A percentile compares a stretch with the other conserved stretches of the same genome.
Evolutionary conservation across 805 yeast genomes (phyloP).

Genomic region (Ogataea kodamae): DNA sequence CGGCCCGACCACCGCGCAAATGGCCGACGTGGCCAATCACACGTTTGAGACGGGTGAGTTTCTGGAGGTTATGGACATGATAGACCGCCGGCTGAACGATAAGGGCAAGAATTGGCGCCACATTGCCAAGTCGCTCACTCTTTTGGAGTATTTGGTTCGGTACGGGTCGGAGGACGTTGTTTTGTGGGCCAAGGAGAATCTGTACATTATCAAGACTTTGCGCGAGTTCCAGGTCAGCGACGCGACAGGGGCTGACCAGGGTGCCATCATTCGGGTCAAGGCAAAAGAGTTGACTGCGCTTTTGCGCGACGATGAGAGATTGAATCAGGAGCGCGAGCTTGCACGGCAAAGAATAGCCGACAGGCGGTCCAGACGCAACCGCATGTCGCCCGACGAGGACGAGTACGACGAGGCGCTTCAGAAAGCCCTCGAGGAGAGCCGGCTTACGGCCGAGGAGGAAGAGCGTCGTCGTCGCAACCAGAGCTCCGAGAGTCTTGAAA

Average conservation of each 20-base stretch:
- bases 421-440: slow-evolving; percentile 76
- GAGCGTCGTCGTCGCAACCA: slow-evolving; percentile 53
- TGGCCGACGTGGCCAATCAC: slow-evolving; percentile 78
- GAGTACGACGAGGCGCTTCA: slow-evolving; percentile 74
- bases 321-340: slow-evolving; percentile 60
- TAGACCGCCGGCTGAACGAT: slow-evolving; percentile 87
- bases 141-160: slow-evolving; percentile 83
- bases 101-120: slow-evolving; percentile 98
- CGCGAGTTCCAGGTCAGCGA: slow-evolving; percentile 85
- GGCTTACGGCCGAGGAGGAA: slow-evolving; percentile 80
- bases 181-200: slow-evolving; percentile 84
- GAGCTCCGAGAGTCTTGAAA: slow-evolving; percentile 58
- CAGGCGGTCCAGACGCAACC: slow-evolving; percentile 34
- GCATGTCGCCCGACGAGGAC: slow-evolving; percentile 30
- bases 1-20: slow-evolving; percentile 76
- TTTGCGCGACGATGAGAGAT: slow-evolving; percentile 76
- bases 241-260: slow-evolving; percentile 78
- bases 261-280: slow-evolving; percentile 81
- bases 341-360: slow-evolving; percentile 29
- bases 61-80: slow-evolving; percentile 88
- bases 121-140: slow-evolving; percentile 84
- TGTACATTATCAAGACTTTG: slow-evolving; percentile 83
- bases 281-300: slow-evolving; percentile 85
- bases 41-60: slow-evolving; percentile 73
- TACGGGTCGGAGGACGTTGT: slow-evolving; percentile 87